A percentile compares a stretch with the other conserved stretches of the same genome.
These are phyloP conservation scores for Botrytis byssoidea DNA, from an alignment of 2,329 filamentous ascomycete genomes.

Conservation along the genomic window DNA sequence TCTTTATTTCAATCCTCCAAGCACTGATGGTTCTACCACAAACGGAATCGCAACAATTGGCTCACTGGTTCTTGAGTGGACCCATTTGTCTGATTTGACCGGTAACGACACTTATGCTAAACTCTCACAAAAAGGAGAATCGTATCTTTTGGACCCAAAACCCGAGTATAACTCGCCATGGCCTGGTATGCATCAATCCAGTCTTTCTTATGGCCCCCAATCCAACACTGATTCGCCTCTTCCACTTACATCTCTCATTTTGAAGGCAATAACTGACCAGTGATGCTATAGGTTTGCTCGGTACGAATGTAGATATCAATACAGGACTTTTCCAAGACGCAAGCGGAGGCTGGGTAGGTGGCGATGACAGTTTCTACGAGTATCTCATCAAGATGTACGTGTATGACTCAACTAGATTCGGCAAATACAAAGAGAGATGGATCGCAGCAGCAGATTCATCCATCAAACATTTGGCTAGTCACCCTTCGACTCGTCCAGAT, in stretches of 20 bases:
- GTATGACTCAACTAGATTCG: conserved; percentile 67
- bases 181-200: conserved; percentile 47
- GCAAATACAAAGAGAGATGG: conserved; percentile 70
- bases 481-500: conserved; percentile 64
- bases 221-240: too few species aligned
- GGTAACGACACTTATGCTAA: conserved; percentile 64
- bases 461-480: conserved; percentile 67
- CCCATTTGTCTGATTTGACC: conserved; percentile 72
- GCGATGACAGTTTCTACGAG: conserved; percentile 81
- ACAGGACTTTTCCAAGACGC: conserved; percentile 67
- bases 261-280: not conserved
- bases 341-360: conserved; percentile 72
- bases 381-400: conserved; percentile 91
- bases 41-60: conserved; percentile 78
- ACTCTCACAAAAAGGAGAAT: conserved; percentile 65
- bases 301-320: conserved; percentile 61
- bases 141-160: conserved; percentile 65
- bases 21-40: conserved; percentile 49
- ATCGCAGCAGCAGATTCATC: conserved; percentile 71
- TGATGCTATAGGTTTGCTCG: conserved; percentile 55
- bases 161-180: conserved; percentile 66
- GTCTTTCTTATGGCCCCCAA: not conserved
- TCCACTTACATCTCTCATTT: not conserved
- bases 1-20: conserved; percentile 57
- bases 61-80: conserved; percentile 82